phyloP scores from a whole-genome alignment of 768 basidiomycete genomes.

The Glaciozyma antarctica region DNA sequence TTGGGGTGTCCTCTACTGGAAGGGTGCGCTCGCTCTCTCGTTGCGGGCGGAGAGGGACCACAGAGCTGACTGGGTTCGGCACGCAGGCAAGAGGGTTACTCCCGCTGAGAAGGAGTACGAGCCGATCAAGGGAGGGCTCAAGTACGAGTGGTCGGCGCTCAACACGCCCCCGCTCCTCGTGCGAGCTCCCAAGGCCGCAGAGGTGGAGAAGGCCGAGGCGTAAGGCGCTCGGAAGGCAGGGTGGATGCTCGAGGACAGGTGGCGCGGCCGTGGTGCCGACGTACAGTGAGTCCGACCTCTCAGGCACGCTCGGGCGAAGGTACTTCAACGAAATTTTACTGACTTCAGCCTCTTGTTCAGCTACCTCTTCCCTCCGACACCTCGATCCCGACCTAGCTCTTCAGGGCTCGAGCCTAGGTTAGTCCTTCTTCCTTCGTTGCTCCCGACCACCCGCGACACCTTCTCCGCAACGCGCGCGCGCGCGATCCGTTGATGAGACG shows the following conservation, averaged over 20 bases:
- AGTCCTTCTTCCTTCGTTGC: neutral
- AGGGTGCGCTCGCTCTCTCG: conserved; percentile 3
- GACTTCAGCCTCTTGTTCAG: neutral
- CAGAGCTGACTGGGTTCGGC: neutral
- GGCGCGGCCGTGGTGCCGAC: too few species aligned
- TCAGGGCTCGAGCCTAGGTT: neutral
- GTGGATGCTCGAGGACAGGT: too few species aligned
- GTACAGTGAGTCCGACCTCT: neutral
- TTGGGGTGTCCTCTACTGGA: conserved; percentile 18
- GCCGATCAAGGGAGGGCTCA: conserved; percentile 10
- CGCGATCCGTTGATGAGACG: conserved; percentile 18
- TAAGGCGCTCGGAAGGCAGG: too few species aligned
- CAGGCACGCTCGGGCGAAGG: neutral
- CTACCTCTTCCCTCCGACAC: neutral
- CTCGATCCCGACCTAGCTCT: neutral
- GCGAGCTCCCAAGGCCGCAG: neutral
- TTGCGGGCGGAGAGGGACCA: neutral
- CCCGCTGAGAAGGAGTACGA: conserved; percentile 9
- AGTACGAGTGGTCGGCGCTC: conserved; percentile 14
- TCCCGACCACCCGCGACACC: neutral
- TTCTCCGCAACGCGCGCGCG: neutral
- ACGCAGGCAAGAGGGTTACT: neutral
- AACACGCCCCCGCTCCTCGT: conserved; percentile 10
- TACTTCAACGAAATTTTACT: neutral
- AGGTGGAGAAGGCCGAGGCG: neutral